These are phyloP conservation scores for Colletotrichum spinosum DNA, from an alignment of 2,329 filamentous ascomycete species.

Conservation along the genomic window DNA sequence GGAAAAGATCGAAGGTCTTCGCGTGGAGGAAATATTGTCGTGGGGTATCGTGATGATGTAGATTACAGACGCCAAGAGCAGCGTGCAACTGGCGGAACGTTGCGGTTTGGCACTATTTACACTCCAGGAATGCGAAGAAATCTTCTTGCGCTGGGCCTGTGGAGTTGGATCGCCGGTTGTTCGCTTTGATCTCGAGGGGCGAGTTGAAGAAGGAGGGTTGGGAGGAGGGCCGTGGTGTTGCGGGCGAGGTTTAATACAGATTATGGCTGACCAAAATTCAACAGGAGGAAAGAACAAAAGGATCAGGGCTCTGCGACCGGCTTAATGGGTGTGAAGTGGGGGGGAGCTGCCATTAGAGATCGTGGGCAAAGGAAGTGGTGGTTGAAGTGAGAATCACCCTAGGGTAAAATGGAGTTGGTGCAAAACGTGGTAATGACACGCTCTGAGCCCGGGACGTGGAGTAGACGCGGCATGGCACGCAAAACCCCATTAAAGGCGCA, in stretches of 20 bases:
- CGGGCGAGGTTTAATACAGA: background rate
- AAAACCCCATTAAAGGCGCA: conserved; percentile 31
- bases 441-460: conserved; percentile 9
- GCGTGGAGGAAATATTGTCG: background rate
- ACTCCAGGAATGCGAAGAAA: too few relatives aligned
- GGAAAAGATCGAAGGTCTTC: too few relatives aligned
- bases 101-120: too few relatives aligned
- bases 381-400: conserved; percentile 10
- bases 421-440: conserved; percentile 36
- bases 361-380: conserved; percentile 1
- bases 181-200: background rate
- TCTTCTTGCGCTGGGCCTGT: background rate
- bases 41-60: background rate
- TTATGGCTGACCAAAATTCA: too few relatives aligned
- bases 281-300: too few relatives aligned
- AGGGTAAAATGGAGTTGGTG: conserved; percentile 28
- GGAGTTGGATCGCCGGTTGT: conserved; percentile 5
- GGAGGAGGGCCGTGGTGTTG: background rate
- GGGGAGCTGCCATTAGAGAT: conserved; percentile 18
- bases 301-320: too few relatives aligned
- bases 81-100: too few relatives aligned
- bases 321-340: too few relatives aligned
- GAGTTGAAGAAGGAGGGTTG: conserved; percentile 6
- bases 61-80: background rate
- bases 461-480: conserved; percentile 27